phyloP scores from a whole-genome alignment of 2,329 filamentous ascomycete genomes.

The Tolypocladium tropicale region DNA sequence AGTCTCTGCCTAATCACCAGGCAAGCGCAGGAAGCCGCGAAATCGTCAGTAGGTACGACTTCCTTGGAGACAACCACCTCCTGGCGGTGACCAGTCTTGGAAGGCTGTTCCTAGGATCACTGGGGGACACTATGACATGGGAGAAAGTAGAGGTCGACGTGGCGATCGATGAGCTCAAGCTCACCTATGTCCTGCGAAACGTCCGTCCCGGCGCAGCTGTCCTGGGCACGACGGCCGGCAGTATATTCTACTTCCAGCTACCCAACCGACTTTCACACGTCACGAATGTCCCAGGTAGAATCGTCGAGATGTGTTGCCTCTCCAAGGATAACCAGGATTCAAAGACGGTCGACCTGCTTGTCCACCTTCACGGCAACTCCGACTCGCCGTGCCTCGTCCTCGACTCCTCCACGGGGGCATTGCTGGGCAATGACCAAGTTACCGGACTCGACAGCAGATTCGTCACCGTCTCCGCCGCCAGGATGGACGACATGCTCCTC shows the following conservation, averaged over 20 bases:
- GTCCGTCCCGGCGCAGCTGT: conserved; percentile 28
- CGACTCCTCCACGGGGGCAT: conserved; percentile 16
- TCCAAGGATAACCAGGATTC: conserved; percentile 1
- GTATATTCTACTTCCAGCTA: conserved; percentile 33
- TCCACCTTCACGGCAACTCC: conserved; percentile 35
- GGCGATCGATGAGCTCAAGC: conserved; percentile 26
- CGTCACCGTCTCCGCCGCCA: conserved; percentile 35
- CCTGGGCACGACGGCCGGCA: conserved; percentile 38
- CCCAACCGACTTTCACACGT: conserved; percentile 21
- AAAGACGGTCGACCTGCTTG: conserved; percentile 23
- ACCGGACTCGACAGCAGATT: conserved; percentile 36
- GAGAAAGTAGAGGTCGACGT: conserved; percentile 25
- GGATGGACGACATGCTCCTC: conserved; percentile 31
- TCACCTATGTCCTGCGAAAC: conserved; percentile 36
- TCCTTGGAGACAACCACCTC: conserved; percentile 41
- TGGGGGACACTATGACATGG: conserved; percentile 28
- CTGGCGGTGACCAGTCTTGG: conserved; percentile 52
- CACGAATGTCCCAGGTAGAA: conserved; percentile 32
- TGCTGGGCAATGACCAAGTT: conserved; percentile 19
- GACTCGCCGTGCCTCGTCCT: conserved; percentile 33
- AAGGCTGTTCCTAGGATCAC: conserved; percentile 38
- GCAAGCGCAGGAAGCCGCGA: conserved; percentile 17
- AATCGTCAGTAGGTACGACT: conserved; percentile 52
- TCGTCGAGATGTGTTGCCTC: conserved; percentile 39
- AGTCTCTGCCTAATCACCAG: conserved; percentile 5